Percentiles rank a stretch among this genome's conserved stretches.
Evolutionary conservation across 345 rosid genomes (phyloP).

Genomic region (Camelina neglecta): DNA sequence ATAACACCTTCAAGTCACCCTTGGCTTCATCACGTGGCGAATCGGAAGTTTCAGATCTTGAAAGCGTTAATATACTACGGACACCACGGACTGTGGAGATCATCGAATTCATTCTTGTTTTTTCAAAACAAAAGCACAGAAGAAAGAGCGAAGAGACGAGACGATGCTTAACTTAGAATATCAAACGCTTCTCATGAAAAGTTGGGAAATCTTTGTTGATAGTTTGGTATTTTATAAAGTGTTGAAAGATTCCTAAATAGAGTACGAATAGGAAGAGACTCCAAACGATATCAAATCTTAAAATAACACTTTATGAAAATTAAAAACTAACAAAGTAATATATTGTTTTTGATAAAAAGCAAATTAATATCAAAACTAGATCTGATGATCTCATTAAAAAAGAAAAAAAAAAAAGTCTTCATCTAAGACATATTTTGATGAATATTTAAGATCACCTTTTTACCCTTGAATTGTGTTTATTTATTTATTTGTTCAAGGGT

Average conservation of each 20-base stretch:
- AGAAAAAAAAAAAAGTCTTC: not conserved
- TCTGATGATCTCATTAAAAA: not conserved
- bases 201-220: not conserved
- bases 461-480: not conserved
- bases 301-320: not conserved
- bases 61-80: slow-evolving; percentile 42
- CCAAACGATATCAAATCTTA: not conserved
- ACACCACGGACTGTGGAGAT: slow-evolving; percentile 55
- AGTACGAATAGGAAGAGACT: not conserved
- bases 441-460: not conserved
- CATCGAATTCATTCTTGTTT: slow-evolving; percentile 54
- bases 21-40: slow-evolving; percentile 40
- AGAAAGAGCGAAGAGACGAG: slow-evolving; percentile 7
- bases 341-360: no score
- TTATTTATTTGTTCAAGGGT: not conserved
- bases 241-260: not conserved
- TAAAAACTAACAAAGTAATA: not conserved
- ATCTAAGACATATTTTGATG: not conserved
- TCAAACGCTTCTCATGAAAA: not conserved
- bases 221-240: not conserved
- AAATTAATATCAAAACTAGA: no score
- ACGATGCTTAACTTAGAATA: not conserved
- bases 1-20: slow-evolving; percentile 53
- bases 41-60: slow-evolving; percentile 36
- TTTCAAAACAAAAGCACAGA: not conserved